phyloP scores from a whole-genome alignment of 495 filamentous ascomycete genomes.

The Lasiosphaeria hispida region DNA sequence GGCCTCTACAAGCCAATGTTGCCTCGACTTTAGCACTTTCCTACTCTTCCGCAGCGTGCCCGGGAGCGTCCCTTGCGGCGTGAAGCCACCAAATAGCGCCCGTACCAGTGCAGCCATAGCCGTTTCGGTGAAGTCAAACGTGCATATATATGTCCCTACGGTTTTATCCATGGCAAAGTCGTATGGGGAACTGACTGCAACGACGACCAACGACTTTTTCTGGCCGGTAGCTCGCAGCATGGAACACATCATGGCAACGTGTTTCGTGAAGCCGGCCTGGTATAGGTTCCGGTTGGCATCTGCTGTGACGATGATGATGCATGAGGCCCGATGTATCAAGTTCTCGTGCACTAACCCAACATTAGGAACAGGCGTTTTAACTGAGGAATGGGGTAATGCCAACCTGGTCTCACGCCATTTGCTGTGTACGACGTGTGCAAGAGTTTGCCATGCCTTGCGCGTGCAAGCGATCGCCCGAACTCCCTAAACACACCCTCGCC shows the following conservation, averaged over 20 bases:
- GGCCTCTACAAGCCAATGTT: conserved; percentile 86
- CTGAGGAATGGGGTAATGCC: conserved; percentile 2
- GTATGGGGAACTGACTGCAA: conserved; percentile 89
- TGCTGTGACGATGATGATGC: conserved; percentile 82
- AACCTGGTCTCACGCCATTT: conserved; percentile 74
- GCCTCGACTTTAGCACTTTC: conserved; percentile 73
- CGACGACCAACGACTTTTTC: conserved; percentile 74
- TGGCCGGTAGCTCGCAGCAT: conserved; percentile 54
- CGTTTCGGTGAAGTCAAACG: conserved; percentile 90
- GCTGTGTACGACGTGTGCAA: conserved; percentile 90
- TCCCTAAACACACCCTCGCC: conserved; percentile 86
- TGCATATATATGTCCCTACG: conserved; percentile 87
- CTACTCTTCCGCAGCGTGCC: conserved; percentile 80
- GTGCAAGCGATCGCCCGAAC: conserved; percentile 73
- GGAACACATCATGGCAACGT: conserved; percentile 87
- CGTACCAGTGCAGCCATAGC: conserved; percentile 80
- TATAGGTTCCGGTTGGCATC: conserved; percentile 89
- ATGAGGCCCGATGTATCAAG: conserved; percentile 78
- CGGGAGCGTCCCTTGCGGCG: conserved; percentile 69
- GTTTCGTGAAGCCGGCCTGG: conserved; percentile 87
- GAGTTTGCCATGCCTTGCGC: conserved; percentile 76
- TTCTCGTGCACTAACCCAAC: conserved; percentile 67
- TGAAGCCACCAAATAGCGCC: conserved; percentile 73
- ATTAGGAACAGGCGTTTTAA: conserved; percentile 5
- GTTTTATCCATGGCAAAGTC: conserved; percentile 90